Percentiles rank a stretch among this genome's conserved stretches.
Evolutionary conservation across 2,329 filamentous ascomycete genomes (phyloP).

Genomic region (Colletotrichum tofieldiae): DNA sequence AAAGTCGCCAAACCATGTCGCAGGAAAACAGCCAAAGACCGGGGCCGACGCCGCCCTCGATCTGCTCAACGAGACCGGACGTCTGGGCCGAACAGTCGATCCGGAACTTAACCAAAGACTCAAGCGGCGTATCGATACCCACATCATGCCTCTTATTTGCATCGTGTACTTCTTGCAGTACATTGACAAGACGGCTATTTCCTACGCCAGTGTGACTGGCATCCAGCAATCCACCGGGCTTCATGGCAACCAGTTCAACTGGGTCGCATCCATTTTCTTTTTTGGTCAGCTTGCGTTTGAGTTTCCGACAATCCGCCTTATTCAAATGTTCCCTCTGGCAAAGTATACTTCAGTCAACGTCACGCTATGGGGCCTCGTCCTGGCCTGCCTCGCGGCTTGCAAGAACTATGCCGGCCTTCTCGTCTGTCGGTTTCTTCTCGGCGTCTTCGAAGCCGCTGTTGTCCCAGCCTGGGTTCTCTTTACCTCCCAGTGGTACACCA

Average conservation of each 20-base stretch:
- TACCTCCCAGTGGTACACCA: conserved; percentile 82
- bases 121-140: conserved; percentile 69
- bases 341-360: conserved; percentile 56
- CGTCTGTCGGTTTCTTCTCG: conserved; percentile 77
- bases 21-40: conserved; percentile 1
- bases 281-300: conserved; percentile 56
- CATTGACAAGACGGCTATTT: conserved; percentile 73
- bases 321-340: conserved; percentile 57
- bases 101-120: conserved; percentile 53
- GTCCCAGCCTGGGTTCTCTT: conserved; percentile 79
- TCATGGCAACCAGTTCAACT: conserved; percentile 59
- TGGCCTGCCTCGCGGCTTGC: conserved; percentile 75
- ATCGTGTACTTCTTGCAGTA: conserved; percentile 73
- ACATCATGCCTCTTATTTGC: conserved; percentile 71
- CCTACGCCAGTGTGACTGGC: conserved; percentile 70
- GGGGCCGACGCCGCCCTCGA: conserved; percentile 32
- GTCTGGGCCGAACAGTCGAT: conserved; percentile 36
- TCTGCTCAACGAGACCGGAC: conserved; percentile 33
- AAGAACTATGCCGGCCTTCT: conserved; percentile 74
- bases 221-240: conserved; percentile 64
- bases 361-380: conserved; percentile 54
- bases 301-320: conserved; percentile 56
- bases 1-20: not conserved
- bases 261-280: conserved; percentile 56
- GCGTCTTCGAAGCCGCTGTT: conserved; percentile 78